phyloP scores from a whole-genome alignment of 768 basidiomycete species.

The Naematelia aurantialba region DNA sequence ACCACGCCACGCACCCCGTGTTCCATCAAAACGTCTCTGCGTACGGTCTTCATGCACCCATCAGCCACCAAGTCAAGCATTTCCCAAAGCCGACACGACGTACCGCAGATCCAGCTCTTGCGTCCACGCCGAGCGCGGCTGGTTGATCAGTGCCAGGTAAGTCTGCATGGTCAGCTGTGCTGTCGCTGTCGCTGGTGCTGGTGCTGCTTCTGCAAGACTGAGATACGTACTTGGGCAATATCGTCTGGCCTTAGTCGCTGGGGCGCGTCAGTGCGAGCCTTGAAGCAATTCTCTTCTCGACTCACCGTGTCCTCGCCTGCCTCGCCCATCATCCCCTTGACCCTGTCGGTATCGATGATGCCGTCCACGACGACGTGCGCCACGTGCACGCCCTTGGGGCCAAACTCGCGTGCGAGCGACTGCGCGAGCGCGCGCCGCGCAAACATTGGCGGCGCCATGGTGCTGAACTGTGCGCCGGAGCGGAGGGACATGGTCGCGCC shows the following conservation, averaged over 20 bases:
- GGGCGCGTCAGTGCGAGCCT: constrained; percentile 1
- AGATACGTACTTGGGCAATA: constrained; percentile 25
- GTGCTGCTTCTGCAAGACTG: background rate
- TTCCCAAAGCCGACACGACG: constrained; percentile 3
- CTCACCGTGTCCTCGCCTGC: constrained; percentile 23
- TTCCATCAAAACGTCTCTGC: background rate
- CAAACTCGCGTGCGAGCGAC: constrained; percentile 47
- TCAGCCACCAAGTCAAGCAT: background rate
- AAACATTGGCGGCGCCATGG: constrained; percentile 39
- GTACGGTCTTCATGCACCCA: background rate
- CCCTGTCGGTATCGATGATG: constrained; percentile 28
- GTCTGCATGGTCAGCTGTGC: constrained; percentile 13
- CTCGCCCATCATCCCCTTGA: constrained; percentile 24
- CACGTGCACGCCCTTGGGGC: constrained; percentile 47
- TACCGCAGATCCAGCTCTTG: constrained; percentile 45
- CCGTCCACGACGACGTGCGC: constrained; percentile 46
- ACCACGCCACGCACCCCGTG: too few species aligned
- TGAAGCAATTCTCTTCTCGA: background rate
- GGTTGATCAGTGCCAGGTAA: constrained; percentile 32
- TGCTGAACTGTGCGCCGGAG: constrained; percentile 23
- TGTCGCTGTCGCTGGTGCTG: background rate
- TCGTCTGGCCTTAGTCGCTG: constrained; percentile 34
- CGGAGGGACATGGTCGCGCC: constrained; percentile 44
- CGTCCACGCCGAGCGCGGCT: constrained; percentile 40
- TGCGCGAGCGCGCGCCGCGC: constrained; percentile 37